Conservation (phyloP, 2,329 filamentous ascomycete genomes). For the Trichoderma gracile region DNA sequence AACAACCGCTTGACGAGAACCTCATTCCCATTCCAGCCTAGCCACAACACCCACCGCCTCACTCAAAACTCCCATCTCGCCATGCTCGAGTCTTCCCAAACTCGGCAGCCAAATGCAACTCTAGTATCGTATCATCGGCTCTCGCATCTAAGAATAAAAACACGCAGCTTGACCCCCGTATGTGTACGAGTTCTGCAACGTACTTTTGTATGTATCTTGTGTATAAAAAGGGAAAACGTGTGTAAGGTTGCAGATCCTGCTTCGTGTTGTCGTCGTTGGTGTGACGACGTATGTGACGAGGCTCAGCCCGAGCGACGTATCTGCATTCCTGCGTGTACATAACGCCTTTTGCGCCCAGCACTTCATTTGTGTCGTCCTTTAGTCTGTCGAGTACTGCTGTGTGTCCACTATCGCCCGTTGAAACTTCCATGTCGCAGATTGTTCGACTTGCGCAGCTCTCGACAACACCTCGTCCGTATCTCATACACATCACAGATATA, state of each 20-base stretch:
- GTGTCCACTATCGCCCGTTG: too few species aligned
- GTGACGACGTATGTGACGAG: constrained; percentile 15
- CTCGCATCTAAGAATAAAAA: too few species aligned
- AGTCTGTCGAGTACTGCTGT: too few species aligned
- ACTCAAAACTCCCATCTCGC: neutral
- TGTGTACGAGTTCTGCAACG: too few species aligned
- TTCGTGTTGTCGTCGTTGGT: neutral
- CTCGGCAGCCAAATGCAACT: neutral
- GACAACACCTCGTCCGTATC: neutral
- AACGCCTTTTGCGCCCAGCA: neutral
- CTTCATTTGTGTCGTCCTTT: neutral
- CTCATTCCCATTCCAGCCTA: constrained; percentile 1
- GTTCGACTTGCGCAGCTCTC: too few species aligned
- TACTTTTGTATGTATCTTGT: neutral
- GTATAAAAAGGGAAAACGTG: neutral
- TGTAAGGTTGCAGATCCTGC: neutral
- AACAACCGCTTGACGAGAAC: neutral
- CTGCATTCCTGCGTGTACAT: constrained; percentile 4
- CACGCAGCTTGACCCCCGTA: too few species aligned
- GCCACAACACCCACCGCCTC: neutral
- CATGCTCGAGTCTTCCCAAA: neutral
- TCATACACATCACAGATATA: neutral
- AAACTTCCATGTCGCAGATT: neutral
- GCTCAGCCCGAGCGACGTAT: constrained; percentile 1
- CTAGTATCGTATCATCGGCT: neutral